These are phyloP conservation scores for Naganishia cerealis DNA, from an alignment of 1,284 basidiomycete genomes.

Conservation along the genomic window DNA sequence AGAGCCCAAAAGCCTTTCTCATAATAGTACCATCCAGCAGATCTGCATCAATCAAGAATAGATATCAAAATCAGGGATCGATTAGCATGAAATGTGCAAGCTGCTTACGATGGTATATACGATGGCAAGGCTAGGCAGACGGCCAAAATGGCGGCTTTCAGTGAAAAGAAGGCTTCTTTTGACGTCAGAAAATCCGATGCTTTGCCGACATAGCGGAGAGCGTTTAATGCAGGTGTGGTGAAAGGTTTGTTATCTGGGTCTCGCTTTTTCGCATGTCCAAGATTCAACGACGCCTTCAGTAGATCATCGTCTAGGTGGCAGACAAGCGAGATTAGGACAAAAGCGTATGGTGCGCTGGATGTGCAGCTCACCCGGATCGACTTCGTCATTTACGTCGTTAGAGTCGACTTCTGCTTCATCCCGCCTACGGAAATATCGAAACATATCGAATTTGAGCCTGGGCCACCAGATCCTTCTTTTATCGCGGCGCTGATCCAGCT, in stretches of 20 bases:
- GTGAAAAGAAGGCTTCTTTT: conserved; percentile 62
- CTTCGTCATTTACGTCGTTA: conserved; percentile 39
- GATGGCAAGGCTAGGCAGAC: conserved; percentile 54
- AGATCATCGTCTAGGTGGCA: conserved; percentile 32
- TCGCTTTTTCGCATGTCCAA: conserved; percentile 46
- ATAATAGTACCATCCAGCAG: conserved; percentile 49
- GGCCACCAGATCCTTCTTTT: conserved; percentile 69
- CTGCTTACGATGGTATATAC: conserved; percentile 38
- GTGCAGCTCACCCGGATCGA: conserved; percentile 36
- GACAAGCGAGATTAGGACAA: neutral
- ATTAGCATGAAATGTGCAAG: conserved; percentile 24
- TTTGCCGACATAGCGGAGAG: conserved; percentile 42
- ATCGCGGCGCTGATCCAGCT: conserved; percentile 61
- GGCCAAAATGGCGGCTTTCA: conserved; percentile 74
- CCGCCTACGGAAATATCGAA: conserved; percentile 34
- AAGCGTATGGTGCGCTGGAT: neutral
- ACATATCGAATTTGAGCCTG: conserved; percentile 51
- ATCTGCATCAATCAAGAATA: conserved; percentile 24
- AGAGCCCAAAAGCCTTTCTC: conserved; percentile 30
- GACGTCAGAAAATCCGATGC: conserved; percentile 45
- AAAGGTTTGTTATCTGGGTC: conserved; percentile 54
- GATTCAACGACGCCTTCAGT: conserved; percentile 35
- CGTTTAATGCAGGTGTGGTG: conserved; percentile 40
- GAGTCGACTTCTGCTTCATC: conserved; percentile 39
- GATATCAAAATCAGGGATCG: neutral